Percentiles rank a stretch among this genome's conserved stretches.
phyloP scores from a whole-genome alignment of 2,329 filamentous ascomycete species.

The Trichoderma simmonsii region DNA sequence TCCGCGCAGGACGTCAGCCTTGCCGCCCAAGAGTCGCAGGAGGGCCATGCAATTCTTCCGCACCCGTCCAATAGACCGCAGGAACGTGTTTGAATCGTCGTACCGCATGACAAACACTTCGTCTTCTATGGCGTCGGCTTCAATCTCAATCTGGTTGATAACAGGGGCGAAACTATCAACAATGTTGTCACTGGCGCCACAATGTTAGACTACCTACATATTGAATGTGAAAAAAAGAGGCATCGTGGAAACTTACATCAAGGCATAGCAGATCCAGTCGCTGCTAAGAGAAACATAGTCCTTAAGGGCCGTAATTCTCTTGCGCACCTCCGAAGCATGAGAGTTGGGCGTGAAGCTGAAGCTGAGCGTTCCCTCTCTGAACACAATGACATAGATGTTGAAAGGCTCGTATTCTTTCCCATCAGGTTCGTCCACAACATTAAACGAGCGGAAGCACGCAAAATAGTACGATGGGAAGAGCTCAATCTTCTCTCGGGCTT shows the following conservation, averaged over 20 bases:
- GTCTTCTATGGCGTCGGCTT: slow-evolving; percentile 92
- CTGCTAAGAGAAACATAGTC: slow-evolving; percentile 93
- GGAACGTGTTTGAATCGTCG: slow-evolving; percentile 83
- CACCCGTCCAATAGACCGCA: slow-evolving; percentile 83
- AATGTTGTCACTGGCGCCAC: slow-evolving; percentile 67
- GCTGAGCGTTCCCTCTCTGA: slow-evolving; percentile 89
- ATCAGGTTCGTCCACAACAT: slow-evolving; percentile 69
- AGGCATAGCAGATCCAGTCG: slow-evolving; percentile 98
- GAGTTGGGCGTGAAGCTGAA: slow-evolving; percentile 89
- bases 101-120: slow-evolving; percentile 88
- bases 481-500: slow-evolving; percentile 97
- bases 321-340: slow-evolving; percentile 84
- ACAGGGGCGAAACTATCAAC: slow-evolving; percentile 92
- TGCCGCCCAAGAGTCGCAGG: slow-evolving; percentile 88
- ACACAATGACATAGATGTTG: slow-evolving; percentile 96
- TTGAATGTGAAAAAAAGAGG: background rate
- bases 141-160: slow-evolving; percentile 79
- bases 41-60: slow-evolving; percentile 94
- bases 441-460: slow-evolving; percentile 94
- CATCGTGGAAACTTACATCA: slow-evolving; percentile 64
- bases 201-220: slow-evolving; percentile 25
- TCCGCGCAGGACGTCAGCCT: slow-evolving; percentile 96
- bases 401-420: slow-evolving; percentile 87
- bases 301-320: slow-evolving; percentile 86
- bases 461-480: slow-evolving; percentile 98